Base-by-base conservation (phyloP, 139 green algal species). In the Volvox reticuliferus region DNA sequence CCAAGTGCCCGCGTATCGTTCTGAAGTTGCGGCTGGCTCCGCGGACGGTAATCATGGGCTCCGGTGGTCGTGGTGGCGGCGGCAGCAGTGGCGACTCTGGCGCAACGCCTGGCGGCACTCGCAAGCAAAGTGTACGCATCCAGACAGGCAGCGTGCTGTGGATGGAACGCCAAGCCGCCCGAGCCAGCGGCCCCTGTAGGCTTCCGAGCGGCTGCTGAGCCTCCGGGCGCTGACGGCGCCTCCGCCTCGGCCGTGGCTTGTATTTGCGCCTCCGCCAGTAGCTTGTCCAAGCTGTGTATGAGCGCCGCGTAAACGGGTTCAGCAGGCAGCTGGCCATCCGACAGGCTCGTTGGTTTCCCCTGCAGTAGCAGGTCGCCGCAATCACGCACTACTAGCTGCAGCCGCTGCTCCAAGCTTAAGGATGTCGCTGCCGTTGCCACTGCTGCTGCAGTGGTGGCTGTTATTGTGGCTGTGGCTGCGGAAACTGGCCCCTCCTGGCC, bases 141-240 rank as follows among this genome's bases (percentile, higher is more conserved):
- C 37, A 89, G 69, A 37, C 85, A 82, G n/a, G 69, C 85, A 26
- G 69, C 69, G n/a, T 89, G 69, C 69, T 62, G 85, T 20, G 69
- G 44, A 20, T 22, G 44, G 18, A 85, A 75, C 28, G 2, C 77
- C 22, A 67, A 3, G 0, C n/a, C 16, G 61, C n/a, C 0, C 36
- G 36, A 1, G 63, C 68, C 9, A 5, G 14, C 71, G 71, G 2
- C 16, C n/a, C 68, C 18, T 44, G 22, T 28, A 26, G 44, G 44
- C 44, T 55, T 55, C 44, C 44, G 9, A 9, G 44, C 5, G 44
- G 44, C 44, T 55, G 44, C 9, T 55, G 44, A 9, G 5, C 9
- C 44, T 9, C 5, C 5, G 44, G 44, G 44, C 9, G 44, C 44
- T 55, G 44, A 17, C 35, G 35, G 63, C 63, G 33, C 32, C 63